These are phyloP conservation scores for Plantago ovata DNA, from an alignment of 257 asterid species.

Conservation along the genomic window DNA sequence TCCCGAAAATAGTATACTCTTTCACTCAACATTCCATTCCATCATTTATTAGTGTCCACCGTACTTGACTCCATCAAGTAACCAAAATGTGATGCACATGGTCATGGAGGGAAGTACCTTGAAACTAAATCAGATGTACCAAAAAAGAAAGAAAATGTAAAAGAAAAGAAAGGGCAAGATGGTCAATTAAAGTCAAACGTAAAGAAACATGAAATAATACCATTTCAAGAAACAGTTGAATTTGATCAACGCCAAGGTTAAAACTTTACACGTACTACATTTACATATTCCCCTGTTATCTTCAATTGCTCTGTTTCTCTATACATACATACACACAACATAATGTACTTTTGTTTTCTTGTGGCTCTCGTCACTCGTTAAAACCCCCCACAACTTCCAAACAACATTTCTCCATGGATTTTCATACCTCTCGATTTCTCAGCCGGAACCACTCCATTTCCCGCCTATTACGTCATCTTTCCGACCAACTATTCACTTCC, in stretches of 20 bases:
- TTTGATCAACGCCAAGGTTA: not conserved
- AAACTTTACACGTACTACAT: slow-evolving; percentile 21
- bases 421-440: slow-evolving; percentile 24
- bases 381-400: slow-evolving; percentile 17
- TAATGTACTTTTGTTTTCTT: not conserved
- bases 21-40: no score
- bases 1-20: no score
- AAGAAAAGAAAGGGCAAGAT: slow-evolving; percentile 1
- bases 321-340: not conserved
- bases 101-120: no score
- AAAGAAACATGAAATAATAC: not conserved
- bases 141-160: not conserved
- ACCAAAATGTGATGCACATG: no score
- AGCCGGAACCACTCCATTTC: slow-evolving; percentile 32
- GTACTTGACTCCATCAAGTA: no score
- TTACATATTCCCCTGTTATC: slow-evolving; percentile 37
- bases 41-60: no score
- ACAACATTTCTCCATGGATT: slow-evolving; percentile 26
- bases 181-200: not conserved
- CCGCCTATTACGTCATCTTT: slow-evolving; percentile 36
- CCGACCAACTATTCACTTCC: slow-evolving; percentile 24
- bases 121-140: no score
- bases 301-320: slow-evolving; percentile 27
- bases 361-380: slow-evolving; percentile 17
- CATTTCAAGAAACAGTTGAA: slow-evolving; percentile 14